phyloP scores from a whole-genome alignment of 2,329 filamentous ascomycete species.

The Cercospora janseana region DNA sequence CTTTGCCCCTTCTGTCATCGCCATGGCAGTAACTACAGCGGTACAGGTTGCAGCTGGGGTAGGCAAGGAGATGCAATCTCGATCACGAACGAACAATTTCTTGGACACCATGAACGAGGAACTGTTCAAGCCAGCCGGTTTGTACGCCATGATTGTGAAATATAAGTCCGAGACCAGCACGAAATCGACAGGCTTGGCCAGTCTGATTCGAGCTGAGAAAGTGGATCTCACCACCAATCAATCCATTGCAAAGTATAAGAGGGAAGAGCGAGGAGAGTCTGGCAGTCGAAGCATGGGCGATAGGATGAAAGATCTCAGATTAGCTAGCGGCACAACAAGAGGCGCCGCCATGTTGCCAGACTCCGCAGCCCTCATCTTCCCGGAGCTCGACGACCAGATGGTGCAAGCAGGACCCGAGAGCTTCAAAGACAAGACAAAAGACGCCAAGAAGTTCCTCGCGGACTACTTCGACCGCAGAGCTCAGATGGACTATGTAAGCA shows the following conservation, averaged over 20 bases:
- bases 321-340: slow-evolving; percentile 41
- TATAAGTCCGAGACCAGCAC: slow-evolving; percentile 33
- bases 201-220: slow-evolving; percentile 24
- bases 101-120: slow-evolving; percentile 57
- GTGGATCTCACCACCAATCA: slow-evolving; percentile 42
- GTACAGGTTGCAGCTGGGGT: slow-evolving; percentile 46
- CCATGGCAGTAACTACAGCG: slow-evolving; percentile 46
- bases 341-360: slow-evolving; percentile 48
- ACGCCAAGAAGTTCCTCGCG: slow-evolving; percentile 43
- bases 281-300: slow-evolving; percentile 23
- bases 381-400: slow-evolving; percentile 41
- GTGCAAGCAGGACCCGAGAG: slow-evolving; percentile 27
- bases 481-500: slow-evolving; percentile 46
- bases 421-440: slow-evolving; percentile 33
- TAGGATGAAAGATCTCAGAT: slow-evolving; percentile 38
- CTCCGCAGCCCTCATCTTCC: slow-evolving; percentile 52
- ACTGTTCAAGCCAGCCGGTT: slow-evolving; percentile 57
- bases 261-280: slow-evolving; percentile 7
- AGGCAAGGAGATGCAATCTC: slow-evolving; percentile 42
- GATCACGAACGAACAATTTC: slow-evolving; percentile 52
- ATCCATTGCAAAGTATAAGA: slow-evolving; percentile 31
- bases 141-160: slow-evolving; percentile 55
- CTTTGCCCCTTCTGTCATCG: slow-evolving; percentile 43
- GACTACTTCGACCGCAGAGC: slow-evolving; percentile 53
- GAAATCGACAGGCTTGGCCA: slow-evolving; percentile 10